phyloP scores from a whole-genome alignment of 768 basidiomycete species.

The Boletus vinaceobasis region DNA sequence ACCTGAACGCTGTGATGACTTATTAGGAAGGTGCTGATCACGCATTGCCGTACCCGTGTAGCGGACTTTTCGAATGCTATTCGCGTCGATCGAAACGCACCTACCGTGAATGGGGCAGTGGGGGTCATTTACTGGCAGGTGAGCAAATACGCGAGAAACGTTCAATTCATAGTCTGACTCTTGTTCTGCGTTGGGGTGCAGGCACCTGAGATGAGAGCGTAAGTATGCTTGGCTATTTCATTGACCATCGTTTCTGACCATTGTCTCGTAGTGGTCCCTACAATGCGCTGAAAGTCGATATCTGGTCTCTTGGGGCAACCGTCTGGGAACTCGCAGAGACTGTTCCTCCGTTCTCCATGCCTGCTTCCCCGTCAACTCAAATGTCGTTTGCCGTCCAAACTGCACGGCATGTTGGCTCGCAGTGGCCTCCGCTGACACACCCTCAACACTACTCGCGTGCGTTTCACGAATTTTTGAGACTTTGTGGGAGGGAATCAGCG shows the following conservation, averaged over 20 bases:
- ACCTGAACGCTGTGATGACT: not conserved
- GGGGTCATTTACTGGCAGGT: slow-evolving; percentile 84
- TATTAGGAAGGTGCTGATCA: not conserved
- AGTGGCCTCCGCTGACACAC: slow-evolving; percentile 61
- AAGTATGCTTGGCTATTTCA: slow-evolving; percentile 23
- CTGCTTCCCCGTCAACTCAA: slow-evolving; percentile 19
- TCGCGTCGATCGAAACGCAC: slow-evolving; percentile 48
- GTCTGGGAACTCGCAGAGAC: slow-evolving; percentile 80
- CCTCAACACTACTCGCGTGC: slow-evolving; percentile 61
- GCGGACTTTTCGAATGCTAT: slow-evolving; percentile 83
- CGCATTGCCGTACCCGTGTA: slow-evolving; percentile 20
- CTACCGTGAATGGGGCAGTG: slow-evolving; percentile 53
- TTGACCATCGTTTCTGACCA: slow-evolving; percentile 4
- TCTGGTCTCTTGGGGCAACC: slow-evolving; percentile 82
- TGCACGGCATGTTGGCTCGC: slow-evolving; percentile 43
- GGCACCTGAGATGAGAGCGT: slow-evolving; percentile 78
- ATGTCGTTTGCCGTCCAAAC: slow-evolving; percentile 39
- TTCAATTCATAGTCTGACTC: not conserved
- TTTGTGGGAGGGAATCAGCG: slow-evolving; percentile 60
- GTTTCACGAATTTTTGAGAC: slow-evolving; percentile 69
- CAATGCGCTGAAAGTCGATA: slow-evolving; percentile 69
- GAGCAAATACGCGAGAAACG: slow-evolving; percentile 14
- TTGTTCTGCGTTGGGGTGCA: slow-evolving; percentile 7
- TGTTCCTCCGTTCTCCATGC: slow-evolving; percentile 65
- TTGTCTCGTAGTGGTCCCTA: slow-evolving; percentile 53